These are phyloP conservation scores for Biscogniauxia mediterranea DNA, from an alignment of 2,329 filamentous ascomycete genomes.

Conservation along the genomic window DNA sequence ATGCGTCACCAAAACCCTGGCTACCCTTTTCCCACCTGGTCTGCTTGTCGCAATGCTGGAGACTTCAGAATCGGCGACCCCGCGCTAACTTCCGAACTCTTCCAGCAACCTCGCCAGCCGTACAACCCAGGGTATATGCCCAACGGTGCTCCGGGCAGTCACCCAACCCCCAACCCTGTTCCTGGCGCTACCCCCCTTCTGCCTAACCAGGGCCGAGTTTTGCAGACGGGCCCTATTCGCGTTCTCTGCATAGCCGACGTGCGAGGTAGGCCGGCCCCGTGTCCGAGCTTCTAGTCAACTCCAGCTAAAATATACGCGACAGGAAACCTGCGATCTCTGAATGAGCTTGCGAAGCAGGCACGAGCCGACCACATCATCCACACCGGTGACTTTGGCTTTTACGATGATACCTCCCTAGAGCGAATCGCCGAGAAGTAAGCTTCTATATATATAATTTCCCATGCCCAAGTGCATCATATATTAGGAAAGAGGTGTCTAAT, in stretches of 20 bases:
- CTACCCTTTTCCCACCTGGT: neutral
- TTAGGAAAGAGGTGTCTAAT: slow-evolving; percentile 4
- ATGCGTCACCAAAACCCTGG: neutral
- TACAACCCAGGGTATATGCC: slow-evolving; percentile 58
- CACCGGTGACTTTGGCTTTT: slow-evolving; percentile 98
- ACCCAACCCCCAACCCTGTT: slow-evolving; percentile 45
- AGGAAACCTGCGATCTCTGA: slow-evolving; percentile 95
- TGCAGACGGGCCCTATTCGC: slow-evolving; percentile 64
- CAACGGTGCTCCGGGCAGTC: slow-evolving; percentile 54
- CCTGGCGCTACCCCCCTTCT: slow-evolving; percentile 63
- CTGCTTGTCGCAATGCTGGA: slow-evolving; percentile 4
- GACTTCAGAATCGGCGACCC: slow-evolving; percentile 17
- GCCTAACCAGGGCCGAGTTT: slow-evolving; percentile 65
- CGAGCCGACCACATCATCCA: slow-evolving; percentile 97
- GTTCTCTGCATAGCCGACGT: slow-evolving; percentile 72
- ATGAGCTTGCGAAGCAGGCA: slow-evolving; percentile 92
- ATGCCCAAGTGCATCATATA: neutral
- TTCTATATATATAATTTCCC: neutral
- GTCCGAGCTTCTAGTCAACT: slow-evolving; percentile 6
- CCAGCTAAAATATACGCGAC: slow-evolving; percentile 19
- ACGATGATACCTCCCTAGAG: slow-evolving; percentile 92
- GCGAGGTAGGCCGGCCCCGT: slow-evolving; percentile 52
- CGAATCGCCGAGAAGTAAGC: slow-evolving; percentile 96
- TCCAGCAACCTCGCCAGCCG: slow-evolving; percentile 38
- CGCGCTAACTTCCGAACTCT: slow-evolving; percentile 16